These are phyloP conservation scores for Marasmius fiardii DNA, from an alignment of 1,284 basidiomycete genomes.

Conservation along the genomic window DNA sequence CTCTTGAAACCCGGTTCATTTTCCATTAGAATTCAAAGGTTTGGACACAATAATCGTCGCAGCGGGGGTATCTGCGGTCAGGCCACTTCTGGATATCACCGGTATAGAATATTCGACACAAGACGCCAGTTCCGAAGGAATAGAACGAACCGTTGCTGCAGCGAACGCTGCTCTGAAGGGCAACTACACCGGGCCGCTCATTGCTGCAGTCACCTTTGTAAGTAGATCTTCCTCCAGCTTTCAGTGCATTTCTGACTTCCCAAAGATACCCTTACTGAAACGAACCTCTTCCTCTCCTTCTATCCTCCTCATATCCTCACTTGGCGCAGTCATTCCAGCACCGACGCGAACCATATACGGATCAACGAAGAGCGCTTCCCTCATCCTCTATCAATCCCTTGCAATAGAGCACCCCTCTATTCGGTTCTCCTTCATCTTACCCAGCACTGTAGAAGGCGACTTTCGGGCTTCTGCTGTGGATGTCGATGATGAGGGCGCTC, in stretches of 20 bases:
- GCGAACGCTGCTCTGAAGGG: constrained; percentile 51
- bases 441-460: constrained; percentile 68
- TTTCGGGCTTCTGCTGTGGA: constrained; percentile 81
- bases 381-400: constrained; percentile 76
- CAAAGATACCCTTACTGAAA: constrained; percentile 75
- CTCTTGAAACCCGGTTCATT: neutral
- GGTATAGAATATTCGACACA: constrained; percentile 36
- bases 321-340: constrained; percentile 79
- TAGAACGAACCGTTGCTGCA: constrained; percentile 50
- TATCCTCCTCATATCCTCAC: constrained; percentile 77
- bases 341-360: constrained; percentile 86
- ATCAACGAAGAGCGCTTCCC: constrained; percentile 80
- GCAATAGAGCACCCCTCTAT: constrained; percentile 75
- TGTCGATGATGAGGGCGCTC: neutral
- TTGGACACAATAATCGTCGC: constrained; percentile 83
- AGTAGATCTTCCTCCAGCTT: no score
- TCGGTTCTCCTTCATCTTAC: constrained; percentile 54
- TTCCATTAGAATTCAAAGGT: constrained; percentile 65
- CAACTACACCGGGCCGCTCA: constrained; percentile 65
- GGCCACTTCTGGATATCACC: constrained; percentile 74
- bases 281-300: constrained; percentile 69
- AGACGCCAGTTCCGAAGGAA: constrained; percentile 43
- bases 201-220: constrained; percentile 66
- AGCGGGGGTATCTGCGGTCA: constrained; percentile 84
- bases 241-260: no score